These are phyloP conservation scores for Dactylellina drechsleri DNA, from an alignment of 2,329 filamentous ascomycete genomes.

Conservation along the genomic window DNA sequence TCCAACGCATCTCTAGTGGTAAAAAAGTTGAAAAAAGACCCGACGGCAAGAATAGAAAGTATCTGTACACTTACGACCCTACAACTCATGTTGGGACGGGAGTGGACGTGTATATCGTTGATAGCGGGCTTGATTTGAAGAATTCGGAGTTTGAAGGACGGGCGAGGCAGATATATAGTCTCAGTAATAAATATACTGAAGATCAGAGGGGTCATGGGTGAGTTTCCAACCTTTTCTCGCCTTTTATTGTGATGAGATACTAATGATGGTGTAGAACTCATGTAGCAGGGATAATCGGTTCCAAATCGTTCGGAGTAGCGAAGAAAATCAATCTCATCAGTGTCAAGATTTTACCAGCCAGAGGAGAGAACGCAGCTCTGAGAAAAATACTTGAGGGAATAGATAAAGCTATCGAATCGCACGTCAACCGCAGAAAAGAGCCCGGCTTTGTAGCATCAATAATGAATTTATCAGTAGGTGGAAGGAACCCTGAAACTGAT, in stretches of 20 bases:
- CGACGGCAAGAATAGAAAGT: neutral
- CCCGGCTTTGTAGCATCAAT: neutral
- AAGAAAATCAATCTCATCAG: constrained; percentile 1
- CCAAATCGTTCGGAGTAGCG: constrained; percentile 1
- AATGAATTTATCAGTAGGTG: constrained; percentile 13
- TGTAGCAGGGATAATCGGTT: constrained; percentile 13
- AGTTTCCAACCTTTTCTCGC: neutral
- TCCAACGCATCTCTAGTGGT: constrained; percentile 13
- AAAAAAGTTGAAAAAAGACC: neutral
- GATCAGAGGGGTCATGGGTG: constrained; percentile 12
- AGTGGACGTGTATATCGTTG: constrained; percentile 14
- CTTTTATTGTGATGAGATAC: neutral
- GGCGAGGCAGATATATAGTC: constrained; percentile 1
- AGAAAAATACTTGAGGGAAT: neutral
- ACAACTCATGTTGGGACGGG: neutral
- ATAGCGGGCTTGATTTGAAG: neutral
- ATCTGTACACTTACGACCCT: constrained; percentile 6
- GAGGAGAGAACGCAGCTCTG: neutral
- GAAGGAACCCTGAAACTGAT: neutral
- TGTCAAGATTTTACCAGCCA: neutral
- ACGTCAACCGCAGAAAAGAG: neutral
- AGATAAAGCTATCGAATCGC: neutral
- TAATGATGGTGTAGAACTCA: constrained; percentile 5
- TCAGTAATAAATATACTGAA: neutral
- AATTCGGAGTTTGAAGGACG: constrained; percentile 4